Conservation (phyloP, 106 monocot species). For the Iris macrosiphon region DNA sequence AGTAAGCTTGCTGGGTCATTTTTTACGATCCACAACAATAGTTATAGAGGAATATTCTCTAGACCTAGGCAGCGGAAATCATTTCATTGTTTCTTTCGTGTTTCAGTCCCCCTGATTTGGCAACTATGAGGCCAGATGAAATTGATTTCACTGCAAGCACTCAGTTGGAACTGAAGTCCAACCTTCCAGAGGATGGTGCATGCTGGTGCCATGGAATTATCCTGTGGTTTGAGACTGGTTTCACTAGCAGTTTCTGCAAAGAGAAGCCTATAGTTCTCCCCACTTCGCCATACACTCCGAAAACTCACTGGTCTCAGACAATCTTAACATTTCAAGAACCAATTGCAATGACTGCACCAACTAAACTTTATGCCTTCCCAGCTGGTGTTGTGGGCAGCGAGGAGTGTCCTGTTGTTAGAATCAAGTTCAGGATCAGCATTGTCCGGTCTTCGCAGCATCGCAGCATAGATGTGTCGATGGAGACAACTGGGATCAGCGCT, state of each 20-base stretch:
- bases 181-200: slow-evolving; percentile 2
- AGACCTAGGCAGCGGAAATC: no score
- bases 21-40: no score
- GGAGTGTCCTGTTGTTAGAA: slow-evolving; percentile 31
- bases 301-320: slow-evolving; percentile 93
- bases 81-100: neutral
- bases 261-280: slow-evolving; percentile 51
- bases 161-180: slow-evolving; percentile 40
- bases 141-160: slow-evolving; percentile 82
- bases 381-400: slow-evolving; percentile 46
- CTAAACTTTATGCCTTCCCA: neutral
- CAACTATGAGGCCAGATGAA: slow-evolving; percentile 68
- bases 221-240: slow-evolving; percentile 90
- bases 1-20: no score
- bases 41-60: no score
- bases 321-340: slow-evolving; percentile 88
- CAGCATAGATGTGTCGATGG: slow-evolving; percentile 85
- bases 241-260: slow-evolving; percentile 83
- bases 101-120: slow-evolving; percentile 82
- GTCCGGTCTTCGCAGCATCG: slow-evolving; percentile 55
- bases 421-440: slow-evolving; percentile 71
- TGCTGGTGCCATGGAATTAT: slow-evolving; percentile 77
- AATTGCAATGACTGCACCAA: slow-evolving; percentile 48
- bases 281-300: slow-evolving; percentile 64
- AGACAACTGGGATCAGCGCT: slow-evolving; percentile 34